Base-by-base conservation (phyloP, 2,329 filamentous ascomycete genomes). In the Clarireedia paspali region DNA sequence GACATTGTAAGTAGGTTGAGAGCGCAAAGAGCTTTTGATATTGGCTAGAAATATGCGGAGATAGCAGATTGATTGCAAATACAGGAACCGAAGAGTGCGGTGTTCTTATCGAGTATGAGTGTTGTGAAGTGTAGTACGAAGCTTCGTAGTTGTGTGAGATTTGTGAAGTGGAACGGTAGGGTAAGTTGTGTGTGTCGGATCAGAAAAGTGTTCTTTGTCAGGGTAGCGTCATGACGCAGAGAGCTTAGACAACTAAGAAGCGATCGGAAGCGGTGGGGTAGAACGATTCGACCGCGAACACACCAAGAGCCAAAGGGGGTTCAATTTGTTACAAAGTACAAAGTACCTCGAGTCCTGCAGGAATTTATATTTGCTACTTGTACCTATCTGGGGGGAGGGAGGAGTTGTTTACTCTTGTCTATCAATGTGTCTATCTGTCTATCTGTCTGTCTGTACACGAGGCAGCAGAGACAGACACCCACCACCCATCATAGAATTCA, bases 1-100 rank as follows among this genome's bases (percentile, higher is more conserved):
- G 85, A 85, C 85, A 85, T 85, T 90, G 90, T 66, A 63, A 40
- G 40, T n/a, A 52, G 27, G 6, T 24, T 38, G 46, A 6, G 48
- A n/a, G 36, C 24, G 24, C 36, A 34, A 36, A 34, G 20, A 17
- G 15, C 9, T 50, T 17, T 30, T 50, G 6, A 30, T 38, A 17
- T 17, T 44, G 27, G 44, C 36, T 14, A 54, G 23, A 14, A 50
- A 26, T 26, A 45, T 50, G 46, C 46, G 20, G 15, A 24, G 20
- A 17, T 53, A 36, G 39, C 15, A 38, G 20, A 53, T 20, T 15
- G 26, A 42, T 38, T 55, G 46, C 27, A 26, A 55, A 34, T 36
- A 36, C 26, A 44, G 45, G 17, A 50, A 47, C 53, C 20, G 47
- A 57, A 36, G 42, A 44, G 30, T 34, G 52, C 52, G 24, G 17